These are phyloP conservation scores for Cyanodermella asteris DNA, from an alignment of 2,329 filamentous ascomycete genomes.

Conservation along the genomic window DNA sequence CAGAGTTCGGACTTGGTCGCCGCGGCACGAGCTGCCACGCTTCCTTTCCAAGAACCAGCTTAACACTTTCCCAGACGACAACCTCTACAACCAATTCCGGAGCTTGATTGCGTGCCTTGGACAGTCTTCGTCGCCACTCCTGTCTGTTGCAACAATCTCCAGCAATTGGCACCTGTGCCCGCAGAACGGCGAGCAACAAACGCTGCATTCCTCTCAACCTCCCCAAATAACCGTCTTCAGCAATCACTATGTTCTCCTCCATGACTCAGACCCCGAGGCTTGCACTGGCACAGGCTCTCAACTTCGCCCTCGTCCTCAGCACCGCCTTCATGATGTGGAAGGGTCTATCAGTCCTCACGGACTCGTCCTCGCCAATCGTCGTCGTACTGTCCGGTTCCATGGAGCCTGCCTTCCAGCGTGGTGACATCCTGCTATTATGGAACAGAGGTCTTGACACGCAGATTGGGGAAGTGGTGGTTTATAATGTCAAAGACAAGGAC, in stretches of 20 bases:
- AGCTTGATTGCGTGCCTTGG: no score
- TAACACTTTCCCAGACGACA: no score
- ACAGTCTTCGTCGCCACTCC: no score
- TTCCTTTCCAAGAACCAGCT: no score
- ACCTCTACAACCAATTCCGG: no score
- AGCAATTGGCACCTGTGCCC: no score
- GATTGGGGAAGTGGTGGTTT: slow-evolving; percentile 53
- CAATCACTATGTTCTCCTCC: slow-evolving; percentile 39
- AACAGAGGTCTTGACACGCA: slow-evolving; percentile 39
- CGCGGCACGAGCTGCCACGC: no score
- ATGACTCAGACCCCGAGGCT: slow-evolving; percentile 51
- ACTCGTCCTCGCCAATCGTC: slow-evolving; percentile 49
- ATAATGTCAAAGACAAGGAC: slow-evolving; percentile 78
- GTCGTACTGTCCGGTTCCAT: slow-evolving; percentile 45
- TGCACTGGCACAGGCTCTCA: slow-evolving; percentile 59
- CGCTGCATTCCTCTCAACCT: neutral
- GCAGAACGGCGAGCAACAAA: no score
- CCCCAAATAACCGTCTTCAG: slow-evolving; percentile 10
- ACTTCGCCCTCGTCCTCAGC: slow-evolving; percentile 74
- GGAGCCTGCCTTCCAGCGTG: slow-evolving; percentile 45
- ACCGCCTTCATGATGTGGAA: slow-evolving; percentile 96
- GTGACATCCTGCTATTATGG: slow-evolving; percentile 42
- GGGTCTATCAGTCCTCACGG: slow-evolving; percentile 55
- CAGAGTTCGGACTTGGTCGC: no score
- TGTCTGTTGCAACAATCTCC: no score